phyloP scores from a whole-genome alignment of 768 basidiomycete species.

The Cubamyces sp. region DNA sequence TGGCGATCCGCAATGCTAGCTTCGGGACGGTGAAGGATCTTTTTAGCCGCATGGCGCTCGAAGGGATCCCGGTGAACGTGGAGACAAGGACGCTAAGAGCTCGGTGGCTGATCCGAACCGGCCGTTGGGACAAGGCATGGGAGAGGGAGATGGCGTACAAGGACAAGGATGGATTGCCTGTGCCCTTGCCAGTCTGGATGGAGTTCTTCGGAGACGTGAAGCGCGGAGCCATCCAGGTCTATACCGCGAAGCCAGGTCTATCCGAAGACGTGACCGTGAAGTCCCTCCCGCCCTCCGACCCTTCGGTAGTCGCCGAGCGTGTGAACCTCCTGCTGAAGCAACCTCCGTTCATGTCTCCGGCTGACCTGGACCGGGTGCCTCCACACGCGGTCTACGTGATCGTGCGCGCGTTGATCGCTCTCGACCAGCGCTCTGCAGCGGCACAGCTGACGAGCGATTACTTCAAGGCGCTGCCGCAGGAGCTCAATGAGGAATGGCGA shows the following conservation, averaged over 20 bases:
- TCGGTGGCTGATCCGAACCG: constrained; percentile 59
- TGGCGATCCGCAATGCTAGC: constrained; percentile 55
- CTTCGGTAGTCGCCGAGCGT: constrained; percentile 16
- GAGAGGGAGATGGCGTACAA: constrained; percentile 17
- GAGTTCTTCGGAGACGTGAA: constrained; percentile 50
- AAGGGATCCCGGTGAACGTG: constrained; percentile 46
- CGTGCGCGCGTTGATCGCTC: constrained; percentile 50
- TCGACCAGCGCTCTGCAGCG: constrained; percentile 15
- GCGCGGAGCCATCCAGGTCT: constrained; percentile 11
- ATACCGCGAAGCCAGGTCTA: neutral
- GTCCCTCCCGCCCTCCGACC: constrained; percentile 1
- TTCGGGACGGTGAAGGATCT: constrained; percentile 52
- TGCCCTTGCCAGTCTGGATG: constrained; percentile 57
- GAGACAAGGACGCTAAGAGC: constrained; percentile 62
- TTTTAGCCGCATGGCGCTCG: constrained; percentile 50
- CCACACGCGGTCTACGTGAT: constrained; percentile 50
- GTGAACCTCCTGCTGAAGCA: constrained; percentile 44
- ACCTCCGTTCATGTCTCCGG: constrained; percentile 42
- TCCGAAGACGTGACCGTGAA: neutral
- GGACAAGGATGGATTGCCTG: constrained; percentile 1
- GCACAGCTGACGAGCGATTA: constrained; percentile 47
- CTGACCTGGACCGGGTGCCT: constrained; percentile 40
- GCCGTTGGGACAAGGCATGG: constrained; percentile 65
- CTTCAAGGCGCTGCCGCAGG: constrained; percentile 51
- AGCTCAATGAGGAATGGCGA: constrained; percentile 41